These are phyloP conservation scores for Ajuga chamaepitys DNA, from an alignment of 257 asterid genomes.

Conservation along the genomic window DNA sequence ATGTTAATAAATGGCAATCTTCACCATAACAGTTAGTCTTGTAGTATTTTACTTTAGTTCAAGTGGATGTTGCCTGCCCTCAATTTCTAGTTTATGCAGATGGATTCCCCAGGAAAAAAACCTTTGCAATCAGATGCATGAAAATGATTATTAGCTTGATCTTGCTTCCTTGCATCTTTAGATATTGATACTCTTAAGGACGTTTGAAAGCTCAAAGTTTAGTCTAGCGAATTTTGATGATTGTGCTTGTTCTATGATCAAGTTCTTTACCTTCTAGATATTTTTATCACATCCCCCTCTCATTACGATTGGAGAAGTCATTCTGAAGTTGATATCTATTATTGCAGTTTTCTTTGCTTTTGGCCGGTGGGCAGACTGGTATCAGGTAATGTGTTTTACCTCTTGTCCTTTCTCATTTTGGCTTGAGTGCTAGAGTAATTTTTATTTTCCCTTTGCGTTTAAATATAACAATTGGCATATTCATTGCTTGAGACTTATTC, in stretches of 20 bases:
- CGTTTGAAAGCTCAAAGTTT: neutral
- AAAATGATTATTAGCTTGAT: neutral
- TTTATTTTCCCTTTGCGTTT: neutral
- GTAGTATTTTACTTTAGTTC: neutral
- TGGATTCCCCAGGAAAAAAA: neutral
- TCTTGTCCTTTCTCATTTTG: constrained; percentile 4
- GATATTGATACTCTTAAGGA: neutral
- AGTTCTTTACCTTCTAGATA: neutral
- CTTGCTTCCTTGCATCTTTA: neutral
- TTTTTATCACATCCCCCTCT: neutral
- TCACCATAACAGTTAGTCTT: neutral
- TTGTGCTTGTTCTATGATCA: neutral
- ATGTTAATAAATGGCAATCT: neutral
- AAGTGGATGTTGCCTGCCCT: neutral
- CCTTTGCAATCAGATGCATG: neutral
- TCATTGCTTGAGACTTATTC: too few species aligned
- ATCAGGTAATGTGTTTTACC: constrained; percentile 51
- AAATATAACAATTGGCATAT: neutral
- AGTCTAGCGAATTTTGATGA: neutral
- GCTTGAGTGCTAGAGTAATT: neutral
- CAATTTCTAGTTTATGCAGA: neutral
- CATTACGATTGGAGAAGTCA: neutral
- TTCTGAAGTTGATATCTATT: constrained; percentile 13
- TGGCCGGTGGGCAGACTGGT: constrained; percentile 95
- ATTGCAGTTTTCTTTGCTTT: constrained; percentile 8